These are phyloP conservation scores for Graphiopsis chlorocephala DNA, from an alignment of 2,329 filamentous ascomycete species.

Conservation along the genomic window DNA sequence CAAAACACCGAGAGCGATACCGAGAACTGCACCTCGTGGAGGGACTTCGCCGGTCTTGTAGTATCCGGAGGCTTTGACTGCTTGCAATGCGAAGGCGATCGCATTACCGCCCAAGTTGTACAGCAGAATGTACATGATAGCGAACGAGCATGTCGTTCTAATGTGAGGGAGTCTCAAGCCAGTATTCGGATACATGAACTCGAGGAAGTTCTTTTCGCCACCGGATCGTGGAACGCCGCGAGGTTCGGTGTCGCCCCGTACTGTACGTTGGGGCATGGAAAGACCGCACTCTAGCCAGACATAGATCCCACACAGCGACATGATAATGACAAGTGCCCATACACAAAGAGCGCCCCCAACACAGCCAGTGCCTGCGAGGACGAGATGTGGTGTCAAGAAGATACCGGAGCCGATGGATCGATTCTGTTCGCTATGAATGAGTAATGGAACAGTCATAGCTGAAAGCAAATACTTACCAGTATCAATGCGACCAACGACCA, in stretches of 20 bases:
- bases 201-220: conserved; percentile 49
- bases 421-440: conserved; percentile 17
- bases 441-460: background rate
- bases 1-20: conserved; percentile 51
- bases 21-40: conserved; percentile 39
- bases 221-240: conserved; percentile 38
- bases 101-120: conserved; percentile 52
- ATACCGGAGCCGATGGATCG: conserved; percentile 32
- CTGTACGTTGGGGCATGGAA: conserved; percentile 43
- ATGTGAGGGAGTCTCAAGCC: conserved; percentile 36
- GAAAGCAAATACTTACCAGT: conserved; percentile 9
- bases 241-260: conserved; percentile 37
- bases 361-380: conserved; percentile 27
- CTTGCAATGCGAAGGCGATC: conserved; percentile 45
- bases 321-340: conserved; percentile 42
- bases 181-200: conserved; percentile 45
- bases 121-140: conserved; percentile 45
- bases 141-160: conserved; percentile 45
- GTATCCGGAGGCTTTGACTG: conserved; percentile 36
- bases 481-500: conserved; percentile 27
- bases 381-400: conserved; percentile 27
- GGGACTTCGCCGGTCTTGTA: conserved; percentile 20
- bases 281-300: conserved; percentile 48
- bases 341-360: conserved; percentile 38
- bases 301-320: conserved; percentile 35